phyloP scores from a whole-genome alignment of 345 rosid genomes.

The Capsella bursapastoris region DNA sequence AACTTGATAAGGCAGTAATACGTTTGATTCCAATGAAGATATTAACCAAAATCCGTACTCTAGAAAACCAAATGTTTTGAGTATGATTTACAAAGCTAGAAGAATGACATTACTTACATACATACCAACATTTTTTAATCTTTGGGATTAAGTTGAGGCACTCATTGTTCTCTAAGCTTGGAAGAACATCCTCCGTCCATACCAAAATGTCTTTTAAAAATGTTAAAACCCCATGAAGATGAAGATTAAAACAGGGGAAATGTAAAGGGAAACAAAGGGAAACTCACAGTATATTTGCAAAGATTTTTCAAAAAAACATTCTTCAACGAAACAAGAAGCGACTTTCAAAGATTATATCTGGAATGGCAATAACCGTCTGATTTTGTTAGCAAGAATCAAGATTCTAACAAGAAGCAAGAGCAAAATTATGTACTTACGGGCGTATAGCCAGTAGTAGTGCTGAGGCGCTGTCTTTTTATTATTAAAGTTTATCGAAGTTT shows the following conservation, averaged over 20 bases:
- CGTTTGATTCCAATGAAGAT: neutral
- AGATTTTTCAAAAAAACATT: too few species aligned
- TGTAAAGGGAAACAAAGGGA: neutral
- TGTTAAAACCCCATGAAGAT: neutral
- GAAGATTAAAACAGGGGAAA: neutral
- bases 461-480: too few species aligned
- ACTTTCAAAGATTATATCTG: too few species aligned
- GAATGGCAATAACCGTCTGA: too few species aligned
- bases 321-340: too few species aligned
- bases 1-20: slow-evolving; percentile 5
- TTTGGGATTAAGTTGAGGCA: slow-evolving; percentile 72
- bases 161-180: slow-evolving; percentile 91
- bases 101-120: slow-evolving; percentile 7
- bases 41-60: neutral
- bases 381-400: too few species aligned
- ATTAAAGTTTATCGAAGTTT: too few species aligned
- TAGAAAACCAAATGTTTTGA: neutral
- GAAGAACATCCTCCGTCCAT: slow-evolving; percentile 86
- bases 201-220: neutral
- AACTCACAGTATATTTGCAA: slow-evolving; percentile 66
- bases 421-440: too few species aligned
- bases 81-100: neutral
- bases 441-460: too few species aligned
- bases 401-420: too few species aligned
- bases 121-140: slow-evolving; percentile 72